phyloP scores from a whole-genome alignment of 257 asterid genomes.

The Capsicum pubescens region DNA sequence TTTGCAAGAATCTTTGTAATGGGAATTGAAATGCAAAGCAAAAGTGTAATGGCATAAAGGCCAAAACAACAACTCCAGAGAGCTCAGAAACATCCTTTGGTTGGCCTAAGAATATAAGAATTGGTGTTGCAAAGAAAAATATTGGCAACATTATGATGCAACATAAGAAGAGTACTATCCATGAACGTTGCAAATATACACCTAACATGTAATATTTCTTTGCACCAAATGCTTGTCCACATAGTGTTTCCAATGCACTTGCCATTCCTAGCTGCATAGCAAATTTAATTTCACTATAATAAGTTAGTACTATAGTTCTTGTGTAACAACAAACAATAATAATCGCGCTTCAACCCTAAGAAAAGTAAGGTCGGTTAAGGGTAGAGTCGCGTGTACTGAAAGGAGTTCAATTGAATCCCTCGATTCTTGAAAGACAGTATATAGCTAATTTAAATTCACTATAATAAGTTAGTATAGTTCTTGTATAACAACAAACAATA shows the following conservation, averaged over 20 bases:
- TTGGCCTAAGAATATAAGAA: conserved; percentile 71
- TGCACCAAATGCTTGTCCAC: conserved; percentile 95
- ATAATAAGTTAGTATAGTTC: too few relatives aligned
- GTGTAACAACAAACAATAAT: neutral
- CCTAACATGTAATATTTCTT: conserved; percentile 77
- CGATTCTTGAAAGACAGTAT: neutral
- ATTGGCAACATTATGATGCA: conserved; percentile 56
- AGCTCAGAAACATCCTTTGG: conserved; percentile 77
- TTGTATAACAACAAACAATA: neutral
- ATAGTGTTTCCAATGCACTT: conserved; percentile 82
- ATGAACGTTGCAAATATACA: conserved; percentile 79
- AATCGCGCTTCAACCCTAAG: neutral
- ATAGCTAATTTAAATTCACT: neutral
- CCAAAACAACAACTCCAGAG: conserved; percentile 61
- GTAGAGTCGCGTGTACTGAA: neutral
- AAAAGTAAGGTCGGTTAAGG: neutral
- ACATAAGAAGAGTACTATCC: conserved; percentile 63
- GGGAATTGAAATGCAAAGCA: conserved; percentile 77
- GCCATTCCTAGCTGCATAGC: conserved; percentile 78
- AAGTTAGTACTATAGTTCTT: neutral
- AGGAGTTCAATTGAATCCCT: neutral
- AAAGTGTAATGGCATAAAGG: conserved; percentile 79
- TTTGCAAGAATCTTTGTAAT: conserved; percentile 78
- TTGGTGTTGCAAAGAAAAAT: conserved; percentile 61
- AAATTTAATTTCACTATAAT: neutral